Evolutionary conservation across 1,284 basidiomycete species (phyloP).

Genomic region (Marasmius sp.): DNA sequence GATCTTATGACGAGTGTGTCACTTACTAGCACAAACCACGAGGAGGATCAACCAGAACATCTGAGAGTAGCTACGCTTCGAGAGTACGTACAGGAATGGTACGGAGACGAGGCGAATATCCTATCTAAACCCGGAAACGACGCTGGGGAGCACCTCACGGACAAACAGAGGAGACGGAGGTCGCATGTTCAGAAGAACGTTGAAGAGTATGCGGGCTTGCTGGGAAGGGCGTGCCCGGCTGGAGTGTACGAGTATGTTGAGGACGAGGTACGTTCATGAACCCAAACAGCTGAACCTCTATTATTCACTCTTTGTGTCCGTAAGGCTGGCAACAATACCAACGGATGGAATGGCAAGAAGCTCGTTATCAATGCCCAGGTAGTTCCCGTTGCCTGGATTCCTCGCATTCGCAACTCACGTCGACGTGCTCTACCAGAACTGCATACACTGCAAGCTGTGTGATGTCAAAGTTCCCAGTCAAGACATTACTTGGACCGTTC

Average conservation of each 20-base stretch:
- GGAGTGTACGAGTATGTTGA: slow-evolving; percentile 97
- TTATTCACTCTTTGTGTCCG: not conserved
- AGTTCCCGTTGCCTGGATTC: slow-evolving; percentile 15
- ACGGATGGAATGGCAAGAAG: slow-evolving; percentile 78
- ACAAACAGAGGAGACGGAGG: slow-evolving; percentile 47
- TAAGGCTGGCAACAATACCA: slow-evolving; percentile 35
- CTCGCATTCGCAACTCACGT: not conserved
- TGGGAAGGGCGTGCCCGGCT: slow-evolving; percentile 91
- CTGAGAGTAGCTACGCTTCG: slow-evolving; percentile 56
- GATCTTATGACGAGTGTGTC: slow-evolving; percentile 91
- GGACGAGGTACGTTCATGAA: slow-evolving; percentile 40
- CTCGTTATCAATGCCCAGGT: slow-evolving; percentile 97
- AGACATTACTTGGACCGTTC: slow-evolving; percentile 93
- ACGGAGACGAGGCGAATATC: slow-evolving; percentile 16
- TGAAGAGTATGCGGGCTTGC: slow-evolving; percentile 80
- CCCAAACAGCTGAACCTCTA: not conserved
- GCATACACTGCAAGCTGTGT: slow-evolving; percentile 93
- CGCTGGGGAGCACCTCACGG: slow-evolving; percentile 47
- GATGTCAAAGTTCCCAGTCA: slow-evolving; percentile 92
- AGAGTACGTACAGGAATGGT: slow-evolving; percentile 48
- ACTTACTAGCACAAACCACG: slow-evolving; percentile 94
- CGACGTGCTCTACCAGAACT: slow-evolving; percentile 51
- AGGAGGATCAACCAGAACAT: slow-evolving; percentile 94
- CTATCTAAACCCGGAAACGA: slow-evolving; percentile 21
- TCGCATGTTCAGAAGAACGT: slow-evolving; percentile 82